Conservation (phyloP, 345 rosid genomes). For the Eucalyptus polybractea region DNA sequence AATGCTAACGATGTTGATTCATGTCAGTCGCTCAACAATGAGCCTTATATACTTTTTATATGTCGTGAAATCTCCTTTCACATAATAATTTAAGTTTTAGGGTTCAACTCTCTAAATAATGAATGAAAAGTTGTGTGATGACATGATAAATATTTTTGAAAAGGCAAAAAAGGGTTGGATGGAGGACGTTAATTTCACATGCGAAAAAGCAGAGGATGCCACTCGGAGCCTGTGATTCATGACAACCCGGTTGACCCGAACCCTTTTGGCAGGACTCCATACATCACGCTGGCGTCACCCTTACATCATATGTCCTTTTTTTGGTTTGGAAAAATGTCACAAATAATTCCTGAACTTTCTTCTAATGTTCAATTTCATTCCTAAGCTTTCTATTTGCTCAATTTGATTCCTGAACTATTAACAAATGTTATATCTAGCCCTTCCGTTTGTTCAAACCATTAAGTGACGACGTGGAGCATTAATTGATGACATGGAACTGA, state of each 20-base stretch:
- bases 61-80: rapidly evolving
- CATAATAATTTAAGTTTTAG: neutral
- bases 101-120: neutral
- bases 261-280: neutral
- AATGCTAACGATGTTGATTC: neutral
- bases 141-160: neutral
- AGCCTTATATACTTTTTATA: neutral
- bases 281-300: neutral
- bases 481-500: too few relatives aligned
- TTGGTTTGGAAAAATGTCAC: neutral
- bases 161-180: neutral
- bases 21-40: neutral
- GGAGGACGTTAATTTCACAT: neutral
- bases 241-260: neutral
- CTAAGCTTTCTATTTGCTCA: too few relatives aligned
- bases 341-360: rapidly evolving
- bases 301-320: neutral
- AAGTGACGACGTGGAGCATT: too few relatives aligned
- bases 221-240: neutral
- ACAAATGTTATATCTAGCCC: too few relatives aligned
- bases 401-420: rapidly evolving
- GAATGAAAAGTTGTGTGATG: neutral
- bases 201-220: neutral
- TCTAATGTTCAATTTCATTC: too few relatives aligned
- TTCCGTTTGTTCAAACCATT: too few relatives aligned